phyloP scores from a whole-genome alignment of 2,329 filamentous ascomycete genomes.

The Cucurbitaria berberidis region DNA sequence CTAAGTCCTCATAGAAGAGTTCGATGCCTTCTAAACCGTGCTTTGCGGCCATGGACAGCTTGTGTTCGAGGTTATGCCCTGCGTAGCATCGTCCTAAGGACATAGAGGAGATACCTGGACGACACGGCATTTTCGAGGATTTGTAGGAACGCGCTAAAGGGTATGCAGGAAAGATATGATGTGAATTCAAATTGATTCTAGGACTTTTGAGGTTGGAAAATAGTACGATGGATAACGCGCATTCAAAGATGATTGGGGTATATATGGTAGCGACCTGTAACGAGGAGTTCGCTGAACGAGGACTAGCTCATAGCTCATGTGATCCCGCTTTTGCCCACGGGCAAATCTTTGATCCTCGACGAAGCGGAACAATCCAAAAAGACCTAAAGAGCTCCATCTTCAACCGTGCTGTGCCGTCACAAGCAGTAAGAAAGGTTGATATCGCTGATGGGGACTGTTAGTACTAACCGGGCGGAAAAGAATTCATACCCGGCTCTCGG shows the following conservation, averaged over 20 bases:
- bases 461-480: slow-evolving; percentile 11
- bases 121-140: slow-evolving; percentile 55
- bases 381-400: not conserved
- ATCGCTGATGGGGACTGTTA: not conserved
- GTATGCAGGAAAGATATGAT: not conserved
- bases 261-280: not conserved
- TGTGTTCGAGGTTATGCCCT: slow-evolving; percentile 67
- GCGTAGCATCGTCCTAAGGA: slow-evolving; percentile 76
- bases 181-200: no score
- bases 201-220: not conserved
- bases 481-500: slow-evolving; percentile 4
- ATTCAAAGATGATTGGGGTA: not conserved
- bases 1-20: slow-evolving; percentile 78
- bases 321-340: not conserved
- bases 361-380: slow-evolving; percentile 6
- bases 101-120: slow-evolving; percentile 75
- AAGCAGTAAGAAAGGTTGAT: slow-evolving; percentile 2
- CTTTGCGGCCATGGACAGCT: slow-evolving; percentile 70
- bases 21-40: slow-evolving; percentile 74
- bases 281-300: not conserved
- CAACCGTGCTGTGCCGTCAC: slow-evolving; percentile 11
- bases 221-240: not conserved
- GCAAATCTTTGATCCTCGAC: not conserved
- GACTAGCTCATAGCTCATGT: not conserved
- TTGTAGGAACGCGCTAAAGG: not conserved